Percentiles rank a stretch among this genome's conserved stretches.
These are phyloP conservation scores for Paecilomyces sp. DNA, from an alignment of 2,329 filamentous ascomycete genomes.

Conservation along the genomic window DNA sequence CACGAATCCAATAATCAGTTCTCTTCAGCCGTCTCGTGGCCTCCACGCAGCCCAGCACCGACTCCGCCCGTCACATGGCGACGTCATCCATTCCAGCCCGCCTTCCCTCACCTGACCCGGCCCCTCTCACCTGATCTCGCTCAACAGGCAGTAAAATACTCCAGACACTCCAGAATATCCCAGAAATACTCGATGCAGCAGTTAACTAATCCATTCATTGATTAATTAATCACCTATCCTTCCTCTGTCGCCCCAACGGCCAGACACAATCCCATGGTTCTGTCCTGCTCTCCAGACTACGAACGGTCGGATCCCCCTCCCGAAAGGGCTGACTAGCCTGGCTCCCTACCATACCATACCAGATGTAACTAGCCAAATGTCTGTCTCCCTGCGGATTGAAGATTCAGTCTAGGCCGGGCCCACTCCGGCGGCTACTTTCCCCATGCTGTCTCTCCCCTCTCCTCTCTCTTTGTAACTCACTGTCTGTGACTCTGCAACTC, in stretches of 20 bases:
- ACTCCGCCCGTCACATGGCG: neutral
- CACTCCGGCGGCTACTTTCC: neutral
- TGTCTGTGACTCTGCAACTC: neutral
- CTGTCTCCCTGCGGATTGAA: too few relatives aligned
- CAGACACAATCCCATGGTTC: neutral
- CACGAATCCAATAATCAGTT: neutral
- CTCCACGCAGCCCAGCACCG: neutral
- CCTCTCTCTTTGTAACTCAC: too few relatives aligned
- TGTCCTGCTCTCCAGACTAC: neutral
- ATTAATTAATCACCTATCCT: too few relatives aligned
- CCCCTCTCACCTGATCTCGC: neutral
- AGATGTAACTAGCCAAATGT: too few relatives aligned
- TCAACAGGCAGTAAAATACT: too few relatives aligned
- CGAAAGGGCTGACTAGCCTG: neutral
- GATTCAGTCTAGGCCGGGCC: neutral
- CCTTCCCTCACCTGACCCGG: neutral
- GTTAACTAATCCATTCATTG: neutral
- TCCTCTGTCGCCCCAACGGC: neutral
- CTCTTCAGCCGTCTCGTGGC: neutral
- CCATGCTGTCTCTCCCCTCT: neutral
- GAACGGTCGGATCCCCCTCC: neutral
- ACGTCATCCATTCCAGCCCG: neutral
- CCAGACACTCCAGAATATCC: too few relatives aligned
- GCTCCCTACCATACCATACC: too few relatives aligned
- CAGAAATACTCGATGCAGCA: too few relatives aligned